These are phyloP conservation scores for Aspergillus sp. DNA, from an alignment of 2,329 filamentous ascomycete genomes.

Conservation along the genomic window DNA sequence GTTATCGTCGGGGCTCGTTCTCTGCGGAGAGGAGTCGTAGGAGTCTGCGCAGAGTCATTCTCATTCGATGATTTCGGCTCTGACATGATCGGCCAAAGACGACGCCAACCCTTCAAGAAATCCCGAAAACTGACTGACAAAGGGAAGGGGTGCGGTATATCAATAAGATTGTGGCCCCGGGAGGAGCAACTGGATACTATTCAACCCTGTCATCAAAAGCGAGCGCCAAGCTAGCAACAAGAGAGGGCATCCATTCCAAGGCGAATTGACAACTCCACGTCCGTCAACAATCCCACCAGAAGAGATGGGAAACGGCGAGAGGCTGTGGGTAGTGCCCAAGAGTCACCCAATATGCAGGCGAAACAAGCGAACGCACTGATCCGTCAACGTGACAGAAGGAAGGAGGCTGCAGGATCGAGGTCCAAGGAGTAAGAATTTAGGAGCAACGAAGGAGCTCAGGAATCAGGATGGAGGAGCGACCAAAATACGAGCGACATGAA, in stretches of 20 bases:
- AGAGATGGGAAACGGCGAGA: not conserved
- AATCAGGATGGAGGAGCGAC: not conserved
- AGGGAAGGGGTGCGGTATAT: conserved; percentile 11
- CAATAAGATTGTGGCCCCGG: conserved; percentile 23
- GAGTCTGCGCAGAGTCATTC: conserved; percentile 27
- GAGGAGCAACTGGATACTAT: conserved; percentile 17
- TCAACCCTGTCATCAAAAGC: conserved; percentile 12
- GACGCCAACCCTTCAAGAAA: not conserved
- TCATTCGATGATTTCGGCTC: conserved; percentile 24
- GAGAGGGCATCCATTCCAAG: conserved; percentile 10
- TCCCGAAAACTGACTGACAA: not conserved
- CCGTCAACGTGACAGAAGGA: not conserved
- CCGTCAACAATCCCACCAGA: not conserved
- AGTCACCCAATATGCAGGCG: not conserved
- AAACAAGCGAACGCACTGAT: not conserved
- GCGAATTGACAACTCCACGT: not conserved
- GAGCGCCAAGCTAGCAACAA: not conserved
- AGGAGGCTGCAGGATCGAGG: not conserved
- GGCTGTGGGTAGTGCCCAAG: not conserved
- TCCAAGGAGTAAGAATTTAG: not conserved
- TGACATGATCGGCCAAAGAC: conserved; percentile 26
- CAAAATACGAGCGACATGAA: not conserved
- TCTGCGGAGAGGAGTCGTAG: conserved; percentile 37
- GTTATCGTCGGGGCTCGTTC: conserved; percentile 56
- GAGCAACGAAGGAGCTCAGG: not conserved